A percentile compares a stretch with the other conserved stretches of the same genome.
These are phyloP conservation scores for Solanum aculeatissimum DNA, from an alignment of 305 asterid genomes.

Conservation along the genomic window DNA sequence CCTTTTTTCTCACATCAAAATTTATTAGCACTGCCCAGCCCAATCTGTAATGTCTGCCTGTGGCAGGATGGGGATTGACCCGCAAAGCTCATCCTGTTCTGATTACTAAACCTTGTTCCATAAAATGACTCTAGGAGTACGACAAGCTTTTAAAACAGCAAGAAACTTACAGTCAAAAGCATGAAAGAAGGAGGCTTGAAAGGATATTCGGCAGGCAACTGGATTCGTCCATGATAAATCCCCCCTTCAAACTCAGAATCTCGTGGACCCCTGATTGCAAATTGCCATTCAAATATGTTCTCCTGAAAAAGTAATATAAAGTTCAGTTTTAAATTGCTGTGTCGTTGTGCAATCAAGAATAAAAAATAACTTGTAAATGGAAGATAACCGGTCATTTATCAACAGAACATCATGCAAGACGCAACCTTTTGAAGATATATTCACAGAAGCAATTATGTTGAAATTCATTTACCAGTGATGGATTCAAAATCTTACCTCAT, in stretches of 20 bases:
- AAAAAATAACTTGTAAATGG: background rate
- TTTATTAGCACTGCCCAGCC: background rate
- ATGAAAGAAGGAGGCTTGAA: slow-evolving; percentile 88
- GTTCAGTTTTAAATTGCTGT: background rate
- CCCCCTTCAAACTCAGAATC: slow-evolving; percentile 93
- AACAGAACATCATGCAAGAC: background rate
- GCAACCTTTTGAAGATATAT: background rate
- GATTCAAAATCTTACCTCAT: background rate
- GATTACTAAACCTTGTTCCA: background rate
- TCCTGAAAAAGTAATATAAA: slow-evolving; percentile 33
- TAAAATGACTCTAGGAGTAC: background rate
- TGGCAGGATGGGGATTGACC: background rate
- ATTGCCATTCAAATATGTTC: slow-evolving; percentile 91
- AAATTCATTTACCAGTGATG: background rate
- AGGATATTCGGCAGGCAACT: slow-evolving; percentile 88
- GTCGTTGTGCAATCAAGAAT: background rate
- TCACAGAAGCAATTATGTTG: background rate
- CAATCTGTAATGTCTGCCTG: background rate
- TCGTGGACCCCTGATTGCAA: slow-evolving; percentile 76
- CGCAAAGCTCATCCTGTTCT: background rate
- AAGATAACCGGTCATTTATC: background rate
- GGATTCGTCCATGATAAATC: slow-evolving; percentile 86
- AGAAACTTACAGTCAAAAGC: slow-evolving; percentile 57
- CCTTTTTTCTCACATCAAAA: background rate
- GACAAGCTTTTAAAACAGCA: background rate